Percentiles rank a stretch among this genome's conserved stretches.
Conservation (phyloP, 805 yeast species). For the Myxozyma nipponensis region DNA sequence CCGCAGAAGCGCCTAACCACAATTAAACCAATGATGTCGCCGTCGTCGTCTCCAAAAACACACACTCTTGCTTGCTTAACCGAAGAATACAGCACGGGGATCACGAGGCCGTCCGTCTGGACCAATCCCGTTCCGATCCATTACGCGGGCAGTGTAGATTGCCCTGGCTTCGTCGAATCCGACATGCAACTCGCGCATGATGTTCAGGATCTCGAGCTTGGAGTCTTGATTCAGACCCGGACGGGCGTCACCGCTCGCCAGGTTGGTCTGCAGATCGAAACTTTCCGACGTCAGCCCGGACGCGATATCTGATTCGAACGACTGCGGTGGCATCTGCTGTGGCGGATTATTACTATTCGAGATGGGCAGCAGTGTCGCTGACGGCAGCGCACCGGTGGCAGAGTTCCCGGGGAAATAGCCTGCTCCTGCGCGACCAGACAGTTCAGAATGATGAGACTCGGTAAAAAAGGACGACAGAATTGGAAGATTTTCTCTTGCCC, state of each 20-base stretch:
- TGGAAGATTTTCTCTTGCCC: slow-evolving; percentile 8
- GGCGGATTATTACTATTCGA: not conserved
- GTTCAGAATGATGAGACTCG: slow-evolving; percentile 1
- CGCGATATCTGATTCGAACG: slow-evolving; percentile 49
- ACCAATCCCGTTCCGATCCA: slow-evolving; percentile 53
- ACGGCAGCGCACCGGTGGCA: slow-evolving; percentile 19
- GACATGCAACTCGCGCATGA: slow-evolving; percentile 52
- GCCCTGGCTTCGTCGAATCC: slow-evolving; percentile 69
- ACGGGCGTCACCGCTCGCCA: slow-evolving; percentile 50
- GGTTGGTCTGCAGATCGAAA: slow-evolving; percentile 51
- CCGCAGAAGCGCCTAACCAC: no score
- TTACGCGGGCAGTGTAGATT: slow-evolving; percentile 44
- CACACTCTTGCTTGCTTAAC: slow-evolving; percentile 10
- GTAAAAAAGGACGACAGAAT: slow-evolving; percentile 6
- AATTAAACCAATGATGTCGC: no score
- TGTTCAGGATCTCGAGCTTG: slow-evolving; percentile 46
- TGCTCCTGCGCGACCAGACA: slow-evolving; percentile 20
- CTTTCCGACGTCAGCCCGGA: slow-evolving; percentile 56
- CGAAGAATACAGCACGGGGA: slow-evolving; percentile 51
- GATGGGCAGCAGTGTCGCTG: slow-evolving; percentile 14
- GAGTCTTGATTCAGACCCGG: slow-evolving; percentile 58
- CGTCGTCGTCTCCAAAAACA: no score
- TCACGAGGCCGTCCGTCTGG: slow-evolving; percentile 66
- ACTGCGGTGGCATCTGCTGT: not conserved
- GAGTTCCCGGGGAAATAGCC: slow-evolving; percentile 24